Base-by-base conservation (phyloP, 176 grass and related monocot species). In the Neostapfia colusana region DNA sequence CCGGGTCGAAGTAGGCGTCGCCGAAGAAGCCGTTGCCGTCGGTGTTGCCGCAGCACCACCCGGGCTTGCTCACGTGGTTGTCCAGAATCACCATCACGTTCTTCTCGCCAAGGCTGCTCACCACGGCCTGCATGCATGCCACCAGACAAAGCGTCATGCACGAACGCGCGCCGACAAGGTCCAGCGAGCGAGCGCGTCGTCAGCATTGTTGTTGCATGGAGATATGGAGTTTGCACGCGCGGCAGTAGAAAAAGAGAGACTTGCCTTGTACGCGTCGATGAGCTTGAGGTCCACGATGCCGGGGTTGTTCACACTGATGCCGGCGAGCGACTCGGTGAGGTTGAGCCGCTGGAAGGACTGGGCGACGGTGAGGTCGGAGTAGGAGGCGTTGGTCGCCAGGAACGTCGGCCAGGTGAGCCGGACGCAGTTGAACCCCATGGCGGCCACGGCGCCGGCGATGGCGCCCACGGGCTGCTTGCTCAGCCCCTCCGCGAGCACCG, bases 21-120 rank as follows among this genome's bases (percentile, higher is more conserved):
- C 94, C 94, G 67, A 97, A 93, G 91, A 97, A 93, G 43, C 88
- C 88, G 54, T 91, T 97, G 37, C 91, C 94, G 64, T 97, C 94
- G 24, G 26, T 43, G 43, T 64, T 65, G 46, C 43, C 61, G 77
- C 94, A 97, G 80, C 94, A 97, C 94, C 94, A 97, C 58, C 72
- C 88, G 0, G 94, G 91, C 77, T 84, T 91, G 82, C 86, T 97
- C 83, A 97, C 18, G 86, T 97, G 94, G 75, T 97, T 97, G 77
- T 97, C 94, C 75, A 93, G 80, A 11, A 97, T 91, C 80, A 93
- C 91, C 91, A 97, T 97, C 14, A 97, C 31, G 48, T 84, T 75
- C 67, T 78, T 87, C 21, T 93, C 79, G 28, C 84, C 91, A 1
- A 97, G 74, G 75, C 76, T 93, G 20, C 65, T 62, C 67, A 97